phyloP scores from a whole-genome alignment of 768 basidiomycete species.

The Rhodotorula toruloides region DNA sequence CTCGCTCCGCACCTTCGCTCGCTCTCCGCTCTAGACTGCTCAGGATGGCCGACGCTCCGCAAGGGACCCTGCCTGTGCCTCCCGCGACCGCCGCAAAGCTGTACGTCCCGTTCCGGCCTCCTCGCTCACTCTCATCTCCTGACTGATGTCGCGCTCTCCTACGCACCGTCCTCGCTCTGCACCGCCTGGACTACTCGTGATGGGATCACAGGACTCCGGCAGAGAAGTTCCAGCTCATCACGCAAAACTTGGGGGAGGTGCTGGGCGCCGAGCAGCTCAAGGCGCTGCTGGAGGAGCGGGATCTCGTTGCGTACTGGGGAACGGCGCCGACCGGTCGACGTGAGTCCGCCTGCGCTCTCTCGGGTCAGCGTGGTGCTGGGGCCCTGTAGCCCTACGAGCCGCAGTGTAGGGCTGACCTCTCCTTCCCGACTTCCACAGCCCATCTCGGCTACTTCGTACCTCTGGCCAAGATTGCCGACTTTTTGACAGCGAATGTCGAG shows the following conservation, averaged over 20 bases:
- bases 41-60: slow-evolving; percentile 23
- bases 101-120: not conserved
- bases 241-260: slow-evolving; percentile 75
- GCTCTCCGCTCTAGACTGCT: not conserved
- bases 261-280: slow-evolving; percentile 80
- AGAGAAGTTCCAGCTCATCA: slow-evolving; percentile 68
- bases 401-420: not conserved
- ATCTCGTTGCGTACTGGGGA: slow-evolving; percentile 53
- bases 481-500: slow-evolving; percentile 84
- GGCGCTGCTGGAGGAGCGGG: slow-evolving; percentile 50
- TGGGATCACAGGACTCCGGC: slow-evolving; percentile 17
- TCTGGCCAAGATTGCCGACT: slow-evolving; percentile 91
- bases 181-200: fast-evolving
- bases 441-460: slow-evolving; percentile 97
- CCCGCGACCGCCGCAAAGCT: slow-evolving; percentile 9
- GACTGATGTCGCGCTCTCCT: not conserved
- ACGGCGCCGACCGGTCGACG: slow-evolving; percentile 90
- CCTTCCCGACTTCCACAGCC: slow-evolving; percentile 52
- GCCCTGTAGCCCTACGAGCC: not conserved
- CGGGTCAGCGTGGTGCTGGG: too few relatives aligned
- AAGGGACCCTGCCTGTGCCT: slow-evolving; percentile 16
- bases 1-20: not conserved
- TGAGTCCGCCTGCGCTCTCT: slow-evolving; percentile 50
- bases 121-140: slow-evolving; percentile 2
- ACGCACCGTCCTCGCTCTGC: not conserved